Evolutionary conservation across 805 yeast species (phyloP), one percentile per base, ranked within the genome.

Genomic region (Sugiyamaella valdiviana): DNA sequence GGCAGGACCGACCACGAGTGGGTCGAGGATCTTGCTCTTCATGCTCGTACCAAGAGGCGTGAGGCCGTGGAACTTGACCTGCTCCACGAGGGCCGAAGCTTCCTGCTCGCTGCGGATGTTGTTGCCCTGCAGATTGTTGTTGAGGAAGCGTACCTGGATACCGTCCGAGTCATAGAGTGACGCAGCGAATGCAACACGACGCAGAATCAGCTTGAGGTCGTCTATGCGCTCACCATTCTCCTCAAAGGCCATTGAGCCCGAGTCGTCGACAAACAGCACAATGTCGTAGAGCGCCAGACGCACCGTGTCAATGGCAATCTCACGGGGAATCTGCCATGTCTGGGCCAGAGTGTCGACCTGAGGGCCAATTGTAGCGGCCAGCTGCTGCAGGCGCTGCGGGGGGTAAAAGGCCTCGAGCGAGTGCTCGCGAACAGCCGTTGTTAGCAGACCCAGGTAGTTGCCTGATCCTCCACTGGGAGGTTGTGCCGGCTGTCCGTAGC

Each of bases 201-300:
- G 44, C 38, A 62, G 48, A 24, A 62, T 61, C 39, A 61, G 48
- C 54, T 63, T 59, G 41, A 62, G 52, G 43, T 62, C 66, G 37
- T 59, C 64, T 39, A 63, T 58, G 39, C 66, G 57, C 48, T 60
- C 62, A 4, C 66, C 66, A 49, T 56, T 57, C 51, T 61, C 65
- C 48, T 60, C 65, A 44, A 60, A 58, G 3, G 61, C 56, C 66
- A 62, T 63, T 26, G 66, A 62, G 16, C 65, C 65, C 12, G 66
- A 63, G 42, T 62, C 66, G 44, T 62, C 66, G 23, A 58, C 55
- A 42, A 51, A 62, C 9, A 62, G 42, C 12, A 62, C 61, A 42
- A 62, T 57, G 46, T 62, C 66, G 49, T 61, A 61, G 3, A 62
- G 55, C 26, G 65, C 63, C 42, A 62, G 52, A 1, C 63, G 56